Evolutionary conservation across 345 rosid genomes (phyloP).

Genomic region (Syzygium aromaticum): DNA sequence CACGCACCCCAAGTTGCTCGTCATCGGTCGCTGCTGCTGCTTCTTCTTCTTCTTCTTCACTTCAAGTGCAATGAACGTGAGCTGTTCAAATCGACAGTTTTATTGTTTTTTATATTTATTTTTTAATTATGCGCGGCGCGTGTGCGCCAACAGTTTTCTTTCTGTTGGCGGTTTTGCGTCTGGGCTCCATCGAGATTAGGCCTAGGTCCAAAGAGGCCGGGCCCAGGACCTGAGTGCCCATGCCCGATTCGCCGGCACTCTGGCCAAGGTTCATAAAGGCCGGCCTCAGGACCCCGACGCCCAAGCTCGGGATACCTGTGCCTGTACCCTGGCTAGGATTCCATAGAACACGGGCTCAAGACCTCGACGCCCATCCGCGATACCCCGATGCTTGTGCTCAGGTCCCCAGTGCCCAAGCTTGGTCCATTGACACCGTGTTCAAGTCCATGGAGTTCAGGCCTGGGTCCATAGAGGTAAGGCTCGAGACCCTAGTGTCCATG

Average conservation of each 20-base stretch:
- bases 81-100: neutral
- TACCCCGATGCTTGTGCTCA: neutral
- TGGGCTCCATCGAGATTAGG: neutral
- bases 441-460: neutral
- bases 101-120: neutral
- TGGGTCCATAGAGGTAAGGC: neutral
- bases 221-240: neutral
- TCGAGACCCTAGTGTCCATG: neutral
- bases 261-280: neutral
- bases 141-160: neutral
- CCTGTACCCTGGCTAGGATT: neutral
- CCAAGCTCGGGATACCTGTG: neutral
- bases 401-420: accelerated
- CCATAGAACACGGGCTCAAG: neutral
- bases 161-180: neutral
- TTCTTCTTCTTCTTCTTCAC: neutral
- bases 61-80: neutral
- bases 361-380: neutral
- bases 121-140: neutral
- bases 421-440: neutral
- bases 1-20: constrained; percentile 55
- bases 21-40: neutral
- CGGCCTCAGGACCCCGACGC: neutral
- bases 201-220: neutral
- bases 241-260: accelerated